Conservation (phyloP, 2,329 filamentous ascomycete species). For the Aspergillus eucalypticola region DNA sequence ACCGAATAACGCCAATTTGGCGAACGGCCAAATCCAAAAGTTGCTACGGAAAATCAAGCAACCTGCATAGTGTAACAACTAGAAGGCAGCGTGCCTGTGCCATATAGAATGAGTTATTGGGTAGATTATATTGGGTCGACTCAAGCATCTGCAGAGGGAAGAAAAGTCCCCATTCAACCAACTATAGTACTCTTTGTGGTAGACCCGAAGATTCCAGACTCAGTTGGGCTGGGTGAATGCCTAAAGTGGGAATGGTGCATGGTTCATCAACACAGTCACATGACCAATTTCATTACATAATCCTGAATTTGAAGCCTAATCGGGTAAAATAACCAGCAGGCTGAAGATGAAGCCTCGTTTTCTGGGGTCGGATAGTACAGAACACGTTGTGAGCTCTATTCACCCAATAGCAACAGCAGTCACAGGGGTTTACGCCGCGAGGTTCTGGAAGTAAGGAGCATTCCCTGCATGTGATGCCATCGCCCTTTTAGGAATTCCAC, state of each 20-base stretch:
- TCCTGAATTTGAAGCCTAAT: not conserved
- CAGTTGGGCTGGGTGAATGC: not conserved
- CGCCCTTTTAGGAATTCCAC: not conserved
- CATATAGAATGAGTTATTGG: not conserved
- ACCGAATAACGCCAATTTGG: too few species aligned
- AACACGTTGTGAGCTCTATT: not conserved
- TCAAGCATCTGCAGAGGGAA: not conserved
- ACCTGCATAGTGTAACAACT: not conserved
- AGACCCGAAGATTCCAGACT: not conserved
- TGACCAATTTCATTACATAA: not conserved
- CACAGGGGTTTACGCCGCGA: not conserved
- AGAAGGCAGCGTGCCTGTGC: not conserved
- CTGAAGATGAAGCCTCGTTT: not conserved
- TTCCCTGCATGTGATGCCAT: not conserved
- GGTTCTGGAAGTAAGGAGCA: not conserved
- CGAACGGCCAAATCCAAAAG: too few species aligned
- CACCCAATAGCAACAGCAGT: not conserved
- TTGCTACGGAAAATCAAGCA: too few species aligned
- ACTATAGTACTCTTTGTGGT: not conserved
- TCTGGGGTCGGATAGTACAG: not conserved
- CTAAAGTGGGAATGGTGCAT: not conserved
- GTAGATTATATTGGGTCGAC: not conserved
- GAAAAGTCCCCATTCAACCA: not conserved
- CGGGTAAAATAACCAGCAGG: conserved; percentile 6
- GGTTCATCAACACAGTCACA: not conserved